These are phyloP conservation scores for Tetraselmis chui DNA, from an alignment of 139 green algal genomes.

Conservation along the genomic window DNA sequence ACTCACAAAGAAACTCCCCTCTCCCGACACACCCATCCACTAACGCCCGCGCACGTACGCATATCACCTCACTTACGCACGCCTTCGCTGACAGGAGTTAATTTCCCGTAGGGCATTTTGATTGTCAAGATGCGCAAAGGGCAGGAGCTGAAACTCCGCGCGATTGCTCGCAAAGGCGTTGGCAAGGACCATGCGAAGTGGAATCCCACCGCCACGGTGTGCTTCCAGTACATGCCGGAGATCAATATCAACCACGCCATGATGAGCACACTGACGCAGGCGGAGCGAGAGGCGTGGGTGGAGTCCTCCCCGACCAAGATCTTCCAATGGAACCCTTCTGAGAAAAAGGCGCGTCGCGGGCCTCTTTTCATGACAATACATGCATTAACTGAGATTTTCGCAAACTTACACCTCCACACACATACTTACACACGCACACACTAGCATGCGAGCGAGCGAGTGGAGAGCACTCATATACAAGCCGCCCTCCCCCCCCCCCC, in stretches of 20 bases:
- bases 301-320: slow-evolving; percentile 60
- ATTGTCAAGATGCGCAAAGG: slow-evolving; percentile 83
- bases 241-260: slow-evolving; percentile 76
- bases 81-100: too few relatives aligned
- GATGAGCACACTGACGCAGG: slow-evolving; percentile 60
- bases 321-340: slow-evolving; percentile 62
- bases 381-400: too few relatives aligned
- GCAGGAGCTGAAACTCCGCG: slow-evolving; percentile 79
- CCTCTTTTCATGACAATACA: too few relatives aligned
- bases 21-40: too few relatives aligned
- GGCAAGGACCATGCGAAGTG: slow-evolving; percentile 99
- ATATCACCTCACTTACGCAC: too few relatives aligned
- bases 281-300: slow-evolving; percentile 41
- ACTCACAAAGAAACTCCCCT: too few relatives aligned
- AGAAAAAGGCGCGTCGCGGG: neutral
- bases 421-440: too few relatives aligned
- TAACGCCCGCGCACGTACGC: too few relatives aligned
- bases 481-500: too few relatives aligned
- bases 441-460: too few relatives aligned
- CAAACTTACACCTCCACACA: too few relatives aligned
- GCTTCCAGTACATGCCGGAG: slow-evolving; percentile 70
- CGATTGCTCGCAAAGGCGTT: slow-evolving; percentile 80
- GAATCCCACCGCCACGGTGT: slow-evolving; percentile 83
- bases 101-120: slow-evolving; percentile 70
- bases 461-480: too few relatives aligned